phyloP scores from a whole-genome alignment of 1,139 yeast species.

The Pichia sp. region DNA sequence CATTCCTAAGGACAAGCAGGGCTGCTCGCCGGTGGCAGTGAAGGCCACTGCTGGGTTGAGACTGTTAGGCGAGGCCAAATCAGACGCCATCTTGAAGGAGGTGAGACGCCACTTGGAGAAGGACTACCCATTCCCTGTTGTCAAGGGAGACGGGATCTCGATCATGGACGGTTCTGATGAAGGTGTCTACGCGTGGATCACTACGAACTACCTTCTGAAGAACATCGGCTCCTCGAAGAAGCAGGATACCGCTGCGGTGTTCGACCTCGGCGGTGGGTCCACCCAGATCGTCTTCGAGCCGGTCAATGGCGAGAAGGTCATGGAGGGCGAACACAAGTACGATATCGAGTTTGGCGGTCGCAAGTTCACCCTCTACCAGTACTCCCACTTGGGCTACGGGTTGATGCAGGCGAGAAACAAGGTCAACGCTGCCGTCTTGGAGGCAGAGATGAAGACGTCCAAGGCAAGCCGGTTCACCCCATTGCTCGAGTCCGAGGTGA shows the following conservation, averaged over 20 bases:
- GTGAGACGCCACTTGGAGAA: slow-evolving; percentile 71
- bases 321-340: slow-evolving; percentile 87
- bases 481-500: slow-evolving; percentile 33
- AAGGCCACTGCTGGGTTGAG: slow-evolving; percentile 98
- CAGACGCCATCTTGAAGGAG: slow-evolving; percentile 64
- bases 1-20: slow-evolving; percentile 68
- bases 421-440: slow-evolving; percentile 60
- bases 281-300: slow-evolving; percentile 99
- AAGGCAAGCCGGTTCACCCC: slow-evolving; percentile 30
- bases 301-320: slow-evolving; percentile 53
- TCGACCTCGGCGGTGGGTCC: slow-evolving; percentile 97
- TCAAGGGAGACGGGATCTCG: slow-evolving; percentile 75
- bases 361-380: slow-evolving; percentile 82
- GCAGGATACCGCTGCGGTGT: slow-evolving; percentile 88
- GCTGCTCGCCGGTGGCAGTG: slow-evolving; percentile 89
- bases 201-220: slow-evolving; percentile 87
- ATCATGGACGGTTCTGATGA: slow-evolving; percentile 96
- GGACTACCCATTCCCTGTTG: slow-evolving; percentile 88
- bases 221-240: slow-evolving; percentile 77
- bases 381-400: slow-evolving; percentile 93
- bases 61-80: slow-evolving; percentile 71
- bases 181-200: slow-evolving; percentile 99
- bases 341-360: slow-evolving; percentile 75
- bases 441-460: slow-evolving; percentile 42
- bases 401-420: slow-evolving; percentile 89